Evolutionary conservation across 345 rosid genomes (phyloP).

Genomic region (Firmiana major): DNA sequence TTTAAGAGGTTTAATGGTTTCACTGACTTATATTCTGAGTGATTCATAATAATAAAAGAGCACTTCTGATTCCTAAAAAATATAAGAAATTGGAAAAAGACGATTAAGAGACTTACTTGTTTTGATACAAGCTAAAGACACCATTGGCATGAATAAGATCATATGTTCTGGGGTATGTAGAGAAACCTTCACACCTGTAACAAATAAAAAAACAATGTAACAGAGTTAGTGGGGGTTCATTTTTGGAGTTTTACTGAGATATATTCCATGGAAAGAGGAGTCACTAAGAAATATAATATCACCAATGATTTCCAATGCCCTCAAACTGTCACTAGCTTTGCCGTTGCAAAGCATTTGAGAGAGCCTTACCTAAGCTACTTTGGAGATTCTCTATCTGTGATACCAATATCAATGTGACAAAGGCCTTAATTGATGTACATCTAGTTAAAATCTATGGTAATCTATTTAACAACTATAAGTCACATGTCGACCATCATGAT

Average conservation of each 20-base stretch:
- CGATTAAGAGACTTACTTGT: constrained; percentile 40
- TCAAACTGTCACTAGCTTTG: background rate
- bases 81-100: background rate
- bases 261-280: background rate
- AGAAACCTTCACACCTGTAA: constrained; percentile 97
- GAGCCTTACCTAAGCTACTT: background rate
- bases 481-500: background rate
- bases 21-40: background rate
- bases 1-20: background rate
- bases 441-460: background rate
- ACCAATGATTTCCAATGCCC: background rate
- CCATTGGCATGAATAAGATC: constrained; percentile 88
- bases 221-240: background rate
- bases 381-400: background rate
- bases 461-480: background rate
- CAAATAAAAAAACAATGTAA: constrained; percentile 15
- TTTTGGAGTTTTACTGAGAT: background rate
- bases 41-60: background rate
- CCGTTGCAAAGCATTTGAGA: background rate
- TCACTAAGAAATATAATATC: background rate
- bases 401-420: background rate
- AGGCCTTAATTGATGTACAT: background rate
- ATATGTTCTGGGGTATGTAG: constrained; percentile 95
- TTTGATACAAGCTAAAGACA: constrained; percentile 70
- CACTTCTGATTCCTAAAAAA: background rate